Conservation (phyloP, 1,139 yeast genomes). For the Suhomyces maxii region DNA sequence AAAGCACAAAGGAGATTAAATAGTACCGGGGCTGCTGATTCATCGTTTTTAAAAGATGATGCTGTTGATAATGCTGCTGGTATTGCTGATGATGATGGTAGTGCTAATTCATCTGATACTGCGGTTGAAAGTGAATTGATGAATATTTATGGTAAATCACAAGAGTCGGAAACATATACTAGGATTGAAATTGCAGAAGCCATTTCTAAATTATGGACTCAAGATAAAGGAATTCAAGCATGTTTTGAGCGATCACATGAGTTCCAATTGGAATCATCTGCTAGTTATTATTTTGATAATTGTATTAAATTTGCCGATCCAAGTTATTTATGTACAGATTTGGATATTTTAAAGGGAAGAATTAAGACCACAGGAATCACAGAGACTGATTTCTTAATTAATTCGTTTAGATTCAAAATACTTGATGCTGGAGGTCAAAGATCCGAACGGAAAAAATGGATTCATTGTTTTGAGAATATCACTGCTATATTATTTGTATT, state of each 20-base stretch:
- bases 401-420: constrained; percentile 68
- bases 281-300: constrained; percentile 73
- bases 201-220: constrained; percentile 62
- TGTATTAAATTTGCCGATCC: constrained; percentile 63
- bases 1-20: constrained; percentile 49
- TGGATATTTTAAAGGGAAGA: constrained; percentile 84
- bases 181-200: constrained; percentile 58
- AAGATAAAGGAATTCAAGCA: constrained; percentile 64
- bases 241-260: constrained; percentile 67
- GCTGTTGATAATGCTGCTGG: no score
- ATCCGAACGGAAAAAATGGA: constrained; percentile 92
- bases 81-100: background rate
- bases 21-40: constrained; percentile 54
- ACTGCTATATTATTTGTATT: constrained; percentile 89
- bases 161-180: background rate
- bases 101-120: background rate
- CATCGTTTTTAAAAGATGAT: constrained; percentile 3
- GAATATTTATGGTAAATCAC: constrained; percentile 6
- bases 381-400: constrained; percentile 75
- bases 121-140: constrained; percentile 1
- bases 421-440: constrained; percentile 98
- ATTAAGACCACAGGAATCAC: constrained; percentile 96
- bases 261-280: constrained; percentile 81
- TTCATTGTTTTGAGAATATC: constrained; percentile 90
- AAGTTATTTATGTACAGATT: constrained; percentile 69